Evolutionary conservation across 345 rosid genomes (phyloP).

Genomic region (Hibiscus syriacus): DNA sequence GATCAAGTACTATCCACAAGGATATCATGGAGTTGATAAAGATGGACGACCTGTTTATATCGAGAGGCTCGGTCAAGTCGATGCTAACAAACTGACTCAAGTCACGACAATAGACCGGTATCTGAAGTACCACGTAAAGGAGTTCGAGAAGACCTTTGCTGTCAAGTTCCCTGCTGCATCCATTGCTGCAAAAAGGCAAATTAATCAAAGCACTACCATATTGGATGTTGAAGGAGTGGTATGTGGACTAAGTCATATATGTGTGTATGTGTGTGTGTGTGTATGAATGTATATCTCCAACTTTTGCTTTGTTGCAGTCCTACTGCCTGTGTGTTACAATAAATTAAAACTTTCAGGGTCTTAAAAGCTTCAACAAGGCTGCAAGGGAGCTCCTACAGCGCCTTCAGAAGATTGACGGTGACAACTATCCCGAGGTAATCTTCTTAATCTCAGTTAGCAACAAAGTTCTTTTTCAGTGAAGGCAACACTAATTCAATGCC

Average conservation of each 20-base stretch:
- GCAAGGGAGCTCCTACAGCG: background rate
- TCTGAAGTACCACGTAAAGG: constrained; percentile 73
- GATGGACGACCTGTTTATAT: constrained; percentile 82
- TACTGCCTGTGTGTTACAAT: background rate
- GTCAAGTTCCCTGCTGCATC: constrained; percentile 80
- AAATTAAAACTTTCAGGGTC: constrained; percentile 34
- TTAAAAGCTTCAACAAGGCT: background rate
- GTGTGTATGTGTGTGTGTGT: background rate
- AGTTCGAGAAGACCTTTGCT: constrained; percentile 74
- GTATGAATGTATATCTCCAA: background rate
- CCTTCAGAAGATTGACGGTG: background rate
- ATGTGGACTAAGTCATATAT: constrained; percentile 12
- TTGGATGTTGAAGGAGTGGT: constrained; percentile 97
- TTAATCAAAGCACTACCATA: constrained; percentile 89
- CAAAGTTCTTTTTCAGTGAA: background rate
- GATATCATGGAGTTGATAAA: constrained; percentile 88
- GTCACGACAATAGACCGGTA: constrained; percentile 76
- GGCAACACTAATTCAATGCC: background rate
- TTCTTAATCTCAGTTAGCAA: background rate
- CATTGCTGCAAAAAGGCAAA: constrained; percentile 60
- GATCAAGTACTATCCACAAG: constrained; percentile 75
- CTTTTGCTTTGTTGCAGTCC: background rate
- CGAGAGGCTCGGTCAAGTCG: constrained; percentile 76
- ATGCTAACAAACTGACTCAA: constrained; percentile 70
- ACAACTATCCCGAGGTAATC: background rate